Percentiles rank a stretch among this genome's conserved stretches.
Conservation (phyloP, 148 eudicot genomes). For the Amaranthus palmeri region DNA sequence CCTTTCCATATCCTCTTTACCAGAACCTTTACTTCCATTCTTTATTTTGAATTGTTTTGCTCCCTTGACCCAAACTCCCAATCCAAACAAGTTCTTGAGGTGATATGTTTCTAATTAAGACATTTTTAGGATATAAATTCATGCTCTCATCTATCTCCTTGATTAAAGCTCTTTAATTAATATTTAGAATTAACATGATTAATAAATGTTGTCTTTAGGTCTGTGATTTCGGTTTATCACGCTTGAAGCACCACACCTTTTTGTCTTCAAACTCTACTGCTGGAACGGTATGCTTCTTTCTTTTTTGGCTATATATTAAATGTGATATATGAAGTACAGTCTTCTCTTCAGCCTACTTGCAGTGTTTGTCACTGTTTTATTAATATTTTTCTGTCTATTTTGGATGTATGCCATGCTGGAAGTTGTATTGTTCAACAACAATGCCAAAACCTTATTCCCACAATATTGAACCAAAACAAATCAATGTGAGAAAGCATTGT, state of each 20-base stretch:
- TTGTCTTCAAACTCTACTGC: conserved; percentile 90
- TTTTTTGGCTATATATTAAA: background rate
- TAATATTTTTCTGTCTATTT: background rate
- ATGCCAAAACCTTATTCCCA: no score
- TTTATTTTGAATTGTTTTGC: no score
- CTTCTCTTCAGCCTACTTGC: background rate
- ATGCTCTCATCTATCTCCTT: background rate
- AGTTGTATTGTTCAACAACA: background rate
- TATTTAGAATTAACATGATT: background rate
- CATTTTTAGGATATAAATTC: background rate
- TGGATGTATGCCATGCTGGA: background rate
- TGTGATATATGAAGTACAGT: background rate
- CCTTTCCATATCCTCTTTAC: no score
- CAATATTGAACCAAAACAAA: no score
- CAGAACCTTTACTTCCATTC: no score
- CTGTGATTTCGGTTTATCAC: conserved; percentile 94
- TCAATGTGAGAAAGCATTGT: no score
- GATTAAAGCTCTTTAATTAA: background rate
- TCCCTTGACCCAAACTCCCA: no score
- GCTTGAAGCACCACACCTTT: conserved; percentile 85
- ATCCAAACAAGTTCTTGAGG: no score
- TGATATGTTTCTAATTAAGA: background rate
- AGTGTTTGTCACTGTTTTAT: background rate
- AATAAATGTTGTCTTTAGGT: conserved; percentile 47
- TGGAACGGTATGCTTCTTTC: conserved; percentile 68